A percentile compares a stretch with the other conserved stretches of the same genome.
These are phyloP conservation scores for Mortierella sp. DNA, from an alignment of 371 early-diverging fungal genomes.

Conservation along the genomic window DNA sequence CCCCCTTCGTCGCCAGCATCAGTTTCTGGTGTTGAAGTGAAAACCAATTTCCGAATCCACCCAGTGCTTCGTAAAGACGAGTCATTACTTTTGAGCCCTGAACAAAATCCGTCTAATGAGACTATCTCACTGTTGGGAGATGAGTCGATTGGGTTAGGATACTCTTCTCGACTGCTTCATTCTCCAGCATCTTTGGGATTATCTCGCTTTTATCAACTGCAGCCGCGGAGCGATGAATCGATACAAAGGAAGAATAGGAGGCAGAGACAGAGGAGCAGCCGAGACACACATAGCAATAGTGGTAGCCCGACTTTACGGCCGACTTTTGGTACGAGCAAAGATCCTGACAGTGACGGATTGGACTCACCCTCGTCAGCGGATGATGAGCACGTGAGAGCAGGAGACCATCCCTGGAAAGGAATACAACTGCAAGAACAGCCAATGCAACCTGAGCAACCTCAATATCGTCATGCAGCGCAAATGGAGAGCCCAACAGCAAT, in stretches of 20 bases:
- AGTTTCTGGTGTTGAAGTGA: neutral
- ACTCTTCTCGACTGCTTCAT: conserved; percentile 16
- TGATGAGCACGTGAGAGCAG: conserved; percentile 1
- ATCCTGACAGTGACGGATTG: conserved; percentile 35
- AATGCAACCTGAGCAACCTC: neutral
- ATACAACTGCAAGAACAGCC: neutral
- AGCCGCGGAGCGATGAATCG: neutral
- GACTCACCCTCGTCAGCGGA: conserved; percentile 15
- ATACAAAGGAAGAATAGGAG: neutral
- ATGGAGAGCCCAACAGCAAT: neutral
- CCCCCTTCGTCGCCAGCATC: conserved; percentile 5
- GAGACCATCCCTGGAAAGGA: neutral
- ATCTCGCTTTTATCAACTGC: conserved; percentile 23
- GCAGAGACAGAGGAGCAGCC: neutral
- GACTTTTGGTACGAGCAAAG: conserved; percentile 20
- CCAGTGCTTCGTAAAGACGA: conserved; percentile 2
- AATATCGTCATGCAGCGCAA: neutral
- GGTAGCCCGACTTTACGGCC: neutral
- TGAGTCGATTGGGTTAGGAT: conserved; percentile 26
- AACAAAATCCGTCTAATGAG: neutral
- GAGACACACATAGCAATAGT: neutral
- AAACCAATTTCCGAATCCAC: neutral
- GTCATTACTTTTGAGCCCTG: neutral
- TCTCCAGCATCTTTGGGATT: conserved; percentile 23
- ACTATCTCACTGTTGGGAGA: conserved; percentile 6